Base-by-base conservation (phyloP, 2,329 filamentous ascomycete genomes). In the Colletotrichum lindemuthianum region DNA sequence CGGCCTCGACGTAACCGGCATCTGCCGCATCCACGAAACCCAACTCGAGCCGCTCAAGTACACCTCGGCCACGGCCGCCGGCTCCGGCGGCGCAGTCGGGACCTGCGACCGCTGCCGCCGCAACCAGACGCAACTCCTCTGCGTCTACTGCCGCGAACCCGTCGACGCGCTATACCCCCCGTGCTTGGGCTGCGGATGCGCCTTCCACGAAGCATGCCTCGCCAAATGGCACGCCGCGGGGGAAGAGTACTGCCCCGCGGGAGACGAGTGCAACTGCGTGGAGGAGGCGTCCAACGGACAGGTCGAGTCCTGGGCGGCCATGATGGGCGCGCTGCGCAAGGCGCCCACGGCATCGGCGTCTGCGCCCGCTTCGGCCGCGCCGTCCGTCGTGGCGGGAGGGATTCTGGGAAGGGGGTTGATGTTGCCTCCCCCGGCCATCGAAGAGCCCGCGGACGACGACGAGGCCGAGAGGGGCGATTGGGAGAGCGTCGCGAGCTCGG, bases 201-300 rank as follows among this genome's bases (percentile, higher is more conserved):
- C 84, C 8, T 83, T 81, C 55, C 88, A 90, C 72, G 83, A 88
- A 49, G 73, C 77, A 8, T 90, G 88, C 67, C 78, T 88, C 13
- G 81, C 80, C 2, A 84, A 87, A 70, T 88, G 86, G 86, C 84
- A 87, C 68, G 81, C 78, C 7, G 80, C 81, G 6, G 84, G 84
- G 24, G 85, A 88, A 72, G 82, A 76, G 1, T 75, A 82, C 50
- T 90, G 88, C 60, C 86, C 88, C 0, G 87, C 86, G 0, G 88
- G 87, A 1, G 88, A 90, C 70, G 88, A 90, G 71, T 90, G 88
- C 70, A 79, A 85, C 63, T 90, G 88, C 69, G 79, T 84, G 0
- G 79, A 84, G 12, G 84, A 88, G 67, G 86, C 87, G 1, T 79
- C 78, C 60, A 81, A 78, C 50, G 87, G 86, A 1, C 79, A 86